phyloP scores from a whole-genome alignment of 495 filamentous ascomycete genomes.

The Stereocaulon alpinum region DNA sequence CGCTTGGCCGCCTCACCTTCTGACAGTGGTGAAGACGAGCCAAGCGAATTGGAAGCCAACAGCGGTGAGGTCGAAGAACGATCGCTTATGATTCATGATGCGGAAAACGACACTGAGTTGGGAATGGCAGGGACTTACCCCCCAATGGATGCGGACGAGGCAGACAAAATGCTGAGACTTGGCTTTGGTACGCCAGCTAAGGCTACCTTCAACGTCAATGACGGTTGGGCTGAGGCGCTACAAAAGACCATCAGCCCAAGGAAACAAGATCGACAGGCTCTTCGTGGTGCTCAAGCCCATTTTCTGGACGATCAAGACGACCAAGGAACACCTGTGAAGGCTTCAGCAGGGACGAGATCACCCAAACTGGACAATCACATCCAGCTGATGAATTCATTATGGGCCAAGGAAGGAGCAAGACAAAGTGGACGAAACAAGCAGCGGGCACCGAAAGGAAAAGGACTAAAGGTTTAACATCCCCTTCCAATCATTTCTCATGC shows the following conservation, averaged over 20 bases:
- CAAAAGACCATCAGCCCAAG: slow-evolving; percentile 84
- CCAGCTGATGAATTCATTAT: slow-evolving; percentile 86
- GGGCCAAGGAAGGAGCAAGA: slow-evolving; percentile 46
- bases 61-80: slow-evolving; percentile 56
- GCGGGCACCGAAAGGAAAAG: slow-evolving; percentile 42
- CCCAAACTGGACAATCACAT: slow-evolving; percentile 66
- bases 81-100: slow-evolving; percentile 49
- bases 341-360: slow-evolving; percentile 26
- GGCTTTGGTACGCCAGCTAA: slow-evolving; percentile 49
- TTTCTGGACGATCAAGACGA: slow-evolving; percentile 37
- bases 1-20: slow-evolving; percentile 72
- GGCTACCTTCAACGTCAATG: slow-evolving; percentile 44
- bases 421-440: slow-evolving; percentile 33
- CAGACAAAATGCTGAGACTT: slow-evolving; percentile 36
- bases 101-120: slow-evolving; percentile 65
- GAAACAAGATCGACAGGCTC: slow-evolving; percentile 66
- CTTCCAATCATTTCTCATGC: slow-evolving; percentile 1
- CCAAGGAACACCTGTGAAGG: slow-evolving; percentile 30
- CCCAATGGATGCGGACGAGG: slow-evolving; percentile 52
- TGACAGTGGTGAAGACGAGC: slow-evolving; percentile 54
- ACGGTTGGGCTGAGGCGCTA: slow-evolving; percentile 84
- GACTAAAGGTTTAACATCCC: slow-evolving; percentile 63
- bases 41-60: slow-evolving; percentile 46
- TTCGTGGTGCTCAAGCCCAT: slow-evolving; percentile 48
- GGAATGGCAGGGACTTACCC: slow-evolving; percentile 71